Conservation (phyloP, 345 rosid genomes). For the Triadica sebifera region DNA sequence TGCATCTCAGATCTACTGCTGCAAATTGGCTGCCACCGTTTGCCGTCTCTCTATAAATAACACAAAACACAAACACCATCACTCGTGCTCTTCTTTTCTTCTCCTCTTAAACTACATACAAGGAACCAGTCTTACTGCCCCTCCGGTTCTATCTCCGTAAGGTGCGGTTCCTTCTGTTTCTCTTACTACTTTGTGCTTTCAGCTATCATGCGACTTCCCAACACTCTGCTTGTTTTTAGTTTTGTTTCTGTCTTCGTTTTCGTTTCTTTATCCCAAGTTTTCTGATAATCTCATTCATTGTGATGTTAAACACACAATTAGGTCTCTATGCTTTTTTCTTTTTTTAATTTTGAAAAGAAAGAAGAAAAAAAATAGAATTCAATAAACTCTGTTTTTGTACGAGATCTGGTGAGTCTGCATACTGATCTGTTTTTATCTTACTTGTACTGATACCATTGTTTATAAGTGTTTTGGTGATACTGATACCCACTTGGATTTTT, state of each 20-base stretch:
- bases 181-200: not conserved
- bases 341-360: not conserved
- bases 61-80: not conserved
- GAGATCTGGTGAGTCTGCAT: conserved; percentile 13
- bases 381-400: not conserved
- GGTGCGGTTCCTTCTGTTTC: conserved; percentile 7
- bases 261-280: not conserved
- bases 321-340: not conserved
- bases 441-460: not conserved
- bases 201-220: not conserved
- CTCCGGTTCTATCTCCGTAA: conserved; percentile 22
- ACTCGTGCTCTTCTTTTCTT: not conserved
- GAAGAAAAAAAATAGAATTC: too few species aligned
- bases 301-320: not conserved
- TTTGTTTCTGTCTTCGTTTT: not conserved
- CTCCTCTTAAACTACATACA: not conserved
- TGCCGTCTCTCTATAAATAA: conserved; percentile 10
- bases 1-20: too few species aligned
- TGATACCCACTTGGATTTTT: conserved; percentile 10
- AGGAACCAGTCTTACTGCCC: conserved; percentile 11
- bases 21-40: too few species aligned
- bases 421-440: not conserved
- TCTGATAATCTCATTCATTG: not conserved
- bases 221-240: not conserved
- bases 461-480: not conserved